Base-by-base conservation (phyloP, 352 stramenopile genomes). In the Aphanomyces invadans region DNA sequence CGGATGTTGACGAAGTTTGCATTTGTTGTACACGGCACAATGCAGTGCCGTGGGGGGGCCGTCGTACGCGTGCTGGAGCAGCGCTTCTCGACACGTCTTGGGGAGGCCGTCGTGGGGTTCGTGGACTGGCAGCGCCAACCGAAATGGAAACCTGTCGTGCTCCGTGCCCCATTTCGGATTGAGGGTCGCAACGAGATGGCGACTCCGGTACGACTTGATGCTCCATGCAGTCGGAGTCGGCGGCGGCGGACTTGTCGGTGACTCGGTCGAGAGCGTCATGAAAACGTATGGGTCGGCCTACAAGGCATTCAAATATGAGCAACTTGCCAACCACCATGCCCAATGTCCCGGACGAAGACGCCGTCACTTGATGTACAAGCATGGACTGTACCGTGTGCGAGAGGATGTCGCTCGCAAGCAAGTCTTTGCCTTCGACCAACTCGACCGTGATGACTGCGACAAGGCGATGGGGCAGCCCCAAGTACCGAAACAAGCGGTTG, bases 251-350 rank as follows among this genome's bases (percentile, higher is more conserved):
- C 19, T 64, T 70, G 29, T 77, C 44, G 19, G 21, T 10, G 49
- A 39, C 72, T 70, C 1, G 71, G 55, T 25, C 79, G 73, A 2
- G 71, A 76, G n/a, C 90, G 69, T 71, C 21, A 93, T 72, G 54
- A 93, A 90, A 15, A 87, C 81, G 51, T 91, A 93, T 9, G 84
- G 76, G 56, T 93, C 67, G 64, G 79, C 89, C 82, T 88, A 60
- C 36, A 38, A 36, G 7, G 36, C 19, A 4, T 33, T 57, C 17
- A 48, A 44, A 51, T 65, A 19, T 44, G n/a, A 4, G 55, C 26
- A n/a, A 51, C 15, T 15, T 21, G 31, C 12, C 11, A 53, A 32
- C 15, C 25, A 23, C 21, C 44, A 23, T 9, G 23, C n/a, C 21
- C 12, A 42, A 48, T 23, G n/a, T n/a, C n/a, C n/a, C n/a, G n/a